Evolutionary conservation across 768 basidiomycete species (phyloP), one percentile per base, ranked within the genome.

Genomic region (Gymnopilus dilepis): DNA sequence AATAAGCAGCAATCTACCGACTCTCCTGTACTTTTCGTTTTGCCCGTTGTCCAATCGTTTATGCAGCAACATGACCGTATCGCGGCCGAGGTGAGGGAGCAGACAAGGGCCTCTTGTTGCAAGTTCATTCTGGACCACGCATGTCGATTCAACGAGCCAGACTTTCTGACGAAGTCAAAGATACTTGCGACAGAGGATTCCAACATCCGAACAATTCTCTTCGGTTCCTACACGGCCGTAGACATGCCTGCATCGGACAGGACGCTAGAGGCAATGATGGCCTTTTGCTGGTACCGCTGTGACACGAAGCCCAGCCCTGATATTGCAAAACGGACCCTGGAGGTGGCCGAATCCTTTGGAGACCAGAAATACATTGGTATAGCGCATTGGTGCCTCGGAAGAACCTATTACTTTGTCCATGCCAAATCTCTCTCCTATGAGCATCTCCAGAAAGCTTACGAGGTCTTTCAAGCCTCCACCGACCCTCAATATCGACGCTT

Each of bases 271-370:
- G 33, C 33, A 34, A 34, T 34, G 33, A 31, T 63, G 37, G 48
- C 37, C 51, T 59, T 53, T 34, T 52, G 50, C 15, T 63, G 62
- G 62, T 51, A 63, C 21, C 58, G 58, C 48, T 57, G 56, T 37
- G 56, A 57, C 21, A 45, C 41, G 30, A 30, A 22, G 22, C 56
- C 56, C 38, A 57, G 42, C 30, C 56, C 30, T 17, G 37, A 57
- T 21, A 57, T 57, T 22, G 40, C 31, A 6, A 42, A 45, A 37
- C 40, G 17, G n/a, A 21, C 41, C 22, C 38, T 57, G 30, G 30
- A 13, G 26, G 56, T 22, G 28, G 56, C 56, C 3, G 42, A 45
- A 57, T 38, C 37, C 24, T 42, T 30, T 30, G 40, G 56, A 40
- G 19, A 43, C 26, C 21, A 42, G 40, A 26, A 19, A 26, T 28